phyloP scores from a whole-genome alignment of 2,329 filamentous ascomycete species.

The Sporothrix pseudoabietina region DNA sequence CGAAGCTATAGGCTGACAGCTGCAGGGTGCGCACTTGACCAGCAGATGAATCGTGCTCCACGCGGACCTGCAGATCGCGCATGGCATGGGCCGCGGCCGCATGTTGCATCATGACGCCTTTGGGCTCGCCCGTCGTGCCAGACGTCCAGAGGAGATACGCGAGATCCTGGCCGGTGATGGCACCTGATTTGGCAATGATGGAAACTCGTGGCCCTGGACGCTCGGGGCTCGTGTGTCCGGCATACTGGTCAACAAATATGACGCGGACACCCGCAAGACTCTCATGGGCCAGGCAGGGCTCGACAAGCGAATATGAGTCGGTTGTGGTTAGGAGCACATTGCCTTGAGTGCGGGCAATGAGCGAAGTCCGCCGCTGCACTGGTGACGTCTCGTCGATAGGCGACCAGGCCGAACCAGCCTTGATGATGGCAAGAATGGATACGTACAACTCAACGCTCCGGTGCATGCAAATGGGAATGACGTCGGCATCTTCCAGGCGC shows the following conservation, averaged over 20 bases:
- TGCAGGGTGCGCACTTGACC: constrained; percentile 43
- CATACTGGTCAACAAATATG: constrained; percentile 40
- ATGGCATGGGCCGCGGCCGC: constrained; percentile 43
- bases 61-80: constrained; percentile 40
- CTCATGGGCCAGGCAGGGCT: neutral
- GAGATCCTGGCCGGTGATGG: constrained; percentile 42
- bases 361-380: constrained; percentile 43
- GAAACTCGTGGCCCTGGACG: neutral
- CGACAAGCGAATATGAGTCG: constrained; percentile 24
- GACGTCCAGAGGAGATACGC: constrained; percentile 60
- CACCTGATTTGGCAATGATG: neutral
- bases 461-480: constrained; percentile 46
- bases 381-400: constrained; percentile 54
- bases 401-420: constrained; percentile 62
- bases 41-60: constrained; percentile 39
- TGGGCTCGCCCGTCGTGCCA: constrained; percentile 60
- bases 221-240: constrained; percentile 29
- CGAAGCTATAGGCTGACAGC: constrained; percentile 45
- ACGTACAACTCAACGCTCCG: constrained; percentile 47
- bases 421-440: constrained; percentile 58
- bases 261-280: constrained; percentile 23
- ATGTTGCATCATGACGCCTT: constrained; percentile 61
- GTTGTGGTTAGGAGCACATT: constrained; percentile 39
- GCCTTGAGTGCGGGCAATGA: constrained; percentile 43
- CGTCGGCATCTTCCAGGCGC: constrained; percentile 36